Evolutionary conservation across 129 eudicot species (phyloP), one percentile per base, ranked within the genome.

Genomic region (Artemisia argyi): DNA sequence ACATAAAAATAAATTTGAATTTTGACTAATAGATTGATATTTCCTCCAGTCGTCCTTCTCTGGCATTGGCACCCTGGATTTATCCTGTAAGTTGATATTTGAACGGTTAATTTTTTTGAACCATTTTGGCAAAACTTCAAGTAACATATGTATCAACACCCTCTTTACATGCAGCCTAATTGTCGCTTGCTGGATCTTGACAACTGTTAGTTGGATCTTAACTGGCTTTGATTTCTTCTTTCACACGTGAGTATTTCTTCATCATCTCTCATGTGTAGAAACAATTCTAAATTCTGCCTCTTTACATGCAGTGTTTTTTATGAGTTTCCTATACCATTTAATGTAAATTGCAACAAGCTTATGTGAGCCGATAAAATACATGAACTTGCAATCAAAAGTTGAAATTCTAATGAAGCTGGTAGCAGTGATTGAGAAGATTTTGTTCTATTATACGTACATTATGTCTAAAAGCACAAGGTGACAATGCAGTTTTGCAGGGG

Each of bases 211-310:
- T 80, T 89, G 96, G 96, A 69, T 80, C 44, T 52, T 86, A 52
- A 82, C 96, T 20, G 96, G 96, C 19, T 68, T 83, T n/a, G 86
- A 86, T 76, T 89, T 81, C 77, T 86, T 89, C 77, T 72, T 79
- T 69, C 83, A 86, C 69, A 83, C 61, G 91, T 86, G 67, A 88
- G 96, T 75, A 44, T 35, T 17, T 51, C 4, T 30, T 49, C 44
- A 62, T 15, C 14, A 1, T 46, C 28, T 61, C 10, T 73, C 50
- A 60, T 9, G 10, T 35, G 30, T 20, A 42, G 60, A 61, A 60
- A 42, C 11, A 69, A 15, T 44, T 67, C 2, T 32, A 32, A 32
- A 32, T 32, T 32, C 42, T 32, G 42, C 42, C 42, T 0, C 7
- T 32, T 32, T 32, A 32, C 42, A 32, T 0, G 8, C 42, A 32